phyloP scores from a whole-genome alignment of 192 early-diverging fungal genomes.

The Coemansia sp. region DNA sequence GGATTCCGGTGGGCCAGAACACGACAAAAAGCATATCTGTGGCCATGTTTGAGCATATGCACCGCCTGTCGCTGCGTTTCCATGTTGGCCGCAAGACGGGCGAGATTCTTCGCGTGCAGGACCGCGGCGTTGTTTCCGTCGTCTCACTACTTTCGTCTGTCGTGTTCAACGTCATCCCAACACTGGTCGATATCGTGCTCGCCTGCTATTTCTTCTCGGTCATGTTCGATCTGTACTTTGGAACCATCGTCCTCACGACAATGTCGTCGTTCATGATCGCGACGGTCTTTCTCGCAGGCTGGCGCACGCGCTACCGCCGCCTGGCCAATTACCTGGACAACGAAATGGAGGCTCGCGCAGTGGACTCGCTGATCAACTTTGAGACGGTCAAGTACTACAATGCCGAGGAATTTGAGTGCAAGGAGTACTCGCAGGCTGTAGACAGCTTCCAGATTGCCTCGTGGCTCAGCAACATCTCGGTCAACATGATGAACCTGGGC shows the following conservation, averaged over 20 bases:
- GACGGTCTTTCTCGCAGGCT: constrained; percentile 85
- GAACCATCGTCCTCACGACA: constrained; percentile 79
- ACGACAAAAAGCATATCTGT: constrained; percentile 91
- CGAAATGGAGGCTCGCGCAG: constrained; percentile 75
- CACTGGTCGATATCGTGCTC: constrained; percentile 81
- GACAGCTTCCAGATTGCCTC: constrained; percentile 78
- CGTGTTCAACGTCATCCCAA: constrained; percentile 89
- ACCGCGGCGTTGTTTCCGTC: constrained; percentile 60
- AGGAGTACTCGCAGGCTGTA: constrained; percentile 75
- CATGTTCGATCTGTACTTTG: constrained; percentile 71
- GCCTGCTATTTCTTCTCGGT: constrained; percentile 71
- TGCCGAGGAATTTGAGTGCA: constrained; percentile 82
- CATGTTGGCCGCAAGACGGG: constrained; percentile 95
- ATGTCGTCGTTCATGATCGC: constrained; percentile 81
- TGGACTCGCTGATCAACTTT: constrained; percentile 96
- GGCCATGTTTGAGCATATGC: constrained; percentile 85
- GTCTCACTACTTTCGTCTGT: constrained; percentile 75
- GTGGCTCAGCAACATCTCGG: constrained; percentile 68
- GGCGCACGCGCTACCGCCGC: constrained; percentile 78
- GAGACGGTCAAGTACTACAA: constrained; percentile 99
- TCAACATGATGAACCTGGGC: constrained; percentile 79
- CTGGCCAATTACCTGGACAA: constrained; percentile 84
- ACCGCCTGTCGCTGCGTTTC: constrained; percentile 82
- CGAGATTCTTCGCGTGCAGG: constrained; percentile 84
- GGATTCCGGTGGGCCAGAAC: constrained; percentile 93